These are phyloP conservation scores for Dunaliella salina DNA, from an alignment of 163 green algal species.

Conservation along the genomic window DNA sequence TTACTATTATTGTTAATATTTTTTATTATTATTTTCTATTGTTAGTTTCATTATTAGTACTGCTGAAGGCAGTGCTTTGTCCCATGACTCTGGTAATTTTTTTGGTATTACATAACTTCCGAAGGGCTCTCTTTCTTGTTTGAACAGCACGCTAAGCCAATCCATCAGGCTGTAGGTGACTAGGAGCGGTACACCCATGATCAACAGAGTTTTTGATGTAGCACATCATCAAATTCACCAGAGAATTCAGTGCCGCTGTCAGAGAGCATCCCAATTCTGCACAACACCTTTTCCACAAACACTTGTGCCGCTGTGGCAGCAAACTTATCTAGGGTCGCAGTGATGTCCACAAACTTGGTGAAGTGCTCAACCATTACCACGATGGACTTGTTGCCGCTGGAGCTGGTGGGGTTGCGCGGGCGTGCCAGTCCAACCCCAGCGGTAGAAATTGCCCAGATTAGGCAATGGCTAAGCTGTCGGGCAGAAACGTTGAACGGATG, in stretches of 20 bases:
- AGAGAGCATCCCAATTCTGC: conserved; percentile 16
- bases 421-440: conserved; percentile 34
- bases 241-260: too few species aligned
- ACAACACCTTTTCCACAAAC: conserved; percentile 21
- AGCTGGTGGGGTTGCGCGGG: background rate
- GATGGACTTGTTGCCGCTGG: conserved; percentile 31
- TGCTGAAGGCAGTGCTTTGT: conserved; percentile 12
- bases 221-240: conserved; percentile 20
- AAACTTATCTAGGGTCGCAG: conserved; percentile 22
- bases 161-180: too few species aligned
- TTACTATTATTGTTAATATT: too few species aligned
- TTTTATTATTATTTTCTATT: too few species aligned
- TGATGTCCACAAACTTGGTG: conserved; percentile 29
- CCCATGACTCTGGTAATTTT: conserved; percentile 2
- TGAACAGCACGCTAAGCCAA: conserved; percentile 19
- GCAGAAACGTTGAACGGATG: background rate
- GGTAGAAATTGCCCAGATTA: conserved; percentile 18
- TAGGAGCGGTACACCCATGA: conserved; percentile 28
- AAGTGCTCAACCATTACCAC: conserved; percentile 38
- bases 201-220: conserved; percentile 10
- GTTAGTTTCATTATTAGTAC: too few species aligned
- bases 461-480: background rate
- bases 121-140: conserved; percentile 10
- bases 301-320: conserved; percentile 1
- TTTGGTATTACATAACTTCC: background rate